Evolutionary conservation across 495 filamentous ascomycete genomes (phyloP).

Genomic region (Amniculicola lignicola): DNA sequence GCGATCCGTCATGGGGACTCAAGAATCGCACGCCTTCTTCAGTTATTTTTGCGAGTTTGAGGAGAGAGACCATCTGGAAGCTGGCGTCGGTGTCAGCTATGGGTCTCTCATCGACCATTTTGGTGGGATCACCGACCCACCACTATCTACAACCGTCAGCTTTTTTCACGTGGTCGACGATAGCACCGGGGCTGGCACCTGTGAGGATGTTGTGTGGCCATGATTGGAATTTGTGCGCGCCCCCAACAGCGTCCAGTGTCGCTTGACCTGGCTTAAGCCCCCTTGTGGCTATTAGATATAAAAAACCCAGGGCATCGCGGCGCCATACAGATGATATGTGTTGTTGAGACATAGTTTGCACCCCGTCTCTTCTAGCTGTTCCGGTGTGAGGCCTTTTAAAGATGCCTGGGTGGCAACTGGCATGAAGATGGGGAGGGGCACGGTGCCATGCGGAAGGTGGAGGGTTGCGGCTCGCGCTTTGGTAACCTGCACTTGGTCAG

Average conservation of each 20-base stretch:
- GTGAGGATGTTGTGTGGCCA: constrained; percentile 95
- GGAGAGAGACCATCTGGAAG: constrained; percentile 96
- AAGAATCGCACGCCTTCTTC: constrained; percentile 95
- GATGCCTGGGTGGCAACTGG: constrained; percentile 97
- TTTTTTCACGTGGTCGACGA: not conserved
- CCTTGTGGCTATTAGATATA: constrained; percentile 27
- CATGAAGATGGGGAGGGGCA: constrained; percentile 93
- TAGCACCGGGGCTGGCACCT: constrained; percentile 34
- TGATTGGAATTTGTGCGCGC: constrained; percentile 88
- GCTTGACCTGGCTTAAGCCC: constrained; percentile 92
- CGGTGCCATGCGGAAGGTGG: constrained; percentile 84
- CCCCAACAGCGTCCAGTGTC: constrained; percentile 78
- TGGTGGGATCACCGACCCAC: constrained; percentile 65
- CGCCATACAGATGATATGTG: constrained; percentile 75
- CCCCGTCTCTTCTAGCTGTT: constrained; percentile 82
- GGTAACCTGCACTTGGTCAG: constrained; percentile 62
- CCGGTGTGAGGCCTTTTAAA: constrained; percentile 88
- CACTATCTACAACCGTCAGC: constrained; percentile 63
- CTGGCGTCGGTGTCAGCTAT: constrained; percentile 48
- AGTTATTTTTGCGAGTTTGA: constrained; percentile 90
- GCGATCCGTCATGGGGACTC: constrained; percentile 86
- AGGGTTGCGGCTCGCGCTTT: constrained; percentile 91
- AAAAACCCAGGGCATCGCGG: not conserved
- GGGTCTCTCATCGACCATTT: constrained; percentile 6
- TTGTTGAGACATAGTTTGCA: constrained; percentile 95